Conservation (phyloP, 106 monocot species). For the Iris macrosiphon region DNA sequence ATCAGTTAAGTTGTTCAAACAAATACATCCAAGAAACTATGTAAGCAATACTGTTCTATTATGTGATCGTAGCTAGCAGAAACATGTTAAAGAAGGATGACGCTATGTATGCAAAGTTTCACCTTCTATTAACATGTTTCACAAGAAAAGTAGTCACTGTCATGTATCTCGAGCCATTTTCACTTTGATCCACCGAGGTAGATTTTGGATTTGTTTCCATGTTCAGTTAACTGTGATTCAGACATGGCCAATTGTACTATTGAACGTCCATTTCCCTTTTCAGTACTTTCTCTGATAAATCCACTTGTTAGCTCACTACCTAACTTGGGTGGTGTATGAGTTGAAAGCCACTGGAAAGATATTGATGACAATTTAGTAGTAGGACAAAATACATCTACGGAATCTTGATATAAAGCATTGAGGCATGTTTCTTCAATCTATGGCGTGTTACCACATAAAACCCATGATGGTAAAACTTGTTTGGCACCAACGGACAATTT, state of each 20-base stretch:
- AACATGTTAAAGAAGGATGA: neutral
- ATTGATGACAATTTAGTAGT: slow-evolving; percentile 17
- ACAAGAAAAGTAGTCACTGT: slow-evolving; percentile 90
- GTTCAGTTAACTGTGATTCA: slow-evolving; percentile 9
- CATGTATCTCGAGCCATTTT: slow-evolving; percentile 97
- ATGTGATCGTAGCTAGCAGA: neutral
- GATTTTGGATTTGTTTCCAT: slow-evolving; percentile 1
- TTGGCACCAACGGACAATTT: slow-evolving; percentile 96
- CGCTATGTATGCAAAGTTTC: neutral
- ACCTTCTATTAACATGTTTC: slow-evolving; percentile 45
- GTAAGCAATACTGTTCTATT: neutral
- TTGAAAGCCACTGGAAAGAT: slow-evolving; percentile 85
- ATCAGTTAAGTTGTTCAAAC: too few relatives aligned
- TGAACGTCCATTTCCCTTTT: slow-evolving; percentile 10
- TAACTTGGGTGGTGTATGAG: slow-evolving; percentile 61
- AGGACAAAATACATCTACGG: slow-evolving; percentile 3
- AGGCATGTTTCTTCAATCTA: slow-evolving; percentile 1
- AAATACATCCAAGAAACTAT: too few relatives aligned
- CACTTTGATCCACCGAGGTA: slow-evolving; percentile 27
- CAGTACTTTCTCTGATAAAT: slow-evolving; percentile 7
- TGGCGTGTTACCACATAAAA: slow-evolving; percentile 28
- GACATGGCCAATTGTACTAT: slow-evolving; percentile 3
- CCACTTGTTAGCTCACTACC: slow-evolving; percentile 9
- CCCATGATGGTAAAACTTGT: slow-evolving; percentile 94
- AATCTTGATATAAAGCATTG: slow-evolving; percentile 3